Percentiles rank a stretch among this genome's conserved stretches.
Conservation (phyloP, 1,139 yeast species). For the Zygoascus sp. region DNA sequence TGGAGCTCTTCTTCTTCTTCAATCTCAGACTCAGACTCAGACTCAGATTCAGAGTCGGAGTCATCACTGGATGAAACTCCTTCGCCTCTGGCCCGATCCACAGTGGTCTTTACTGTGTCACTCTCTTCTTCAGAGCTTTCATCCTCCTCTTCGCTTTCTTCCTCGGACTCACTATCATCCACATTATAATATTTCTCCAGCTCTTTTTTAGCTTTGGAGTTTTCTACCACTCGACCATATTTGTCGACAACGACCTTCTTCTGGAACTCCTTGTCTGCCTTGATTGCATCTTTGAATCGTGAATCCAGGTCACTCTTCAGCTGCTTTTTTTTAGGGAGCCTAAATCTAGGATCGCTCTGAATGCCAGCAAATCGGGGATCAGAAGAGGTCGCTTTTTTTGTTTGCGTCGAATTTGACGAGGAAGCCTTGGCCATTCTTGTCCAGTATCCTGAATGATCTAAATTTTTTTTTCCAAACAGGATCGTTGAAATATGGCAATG, state of each 20-base stretch:
- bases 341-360: conserved; percentile 86
- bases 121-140: conserved; percentile 27
- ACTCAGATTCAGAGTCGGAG: conserved; percentile 40
- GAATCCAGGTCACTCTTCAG: conserved; percentile 78
- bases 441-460: conserved; percentile 1
- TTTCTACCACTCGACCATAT: conserved; percentile 71
- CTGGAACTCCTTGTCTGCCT: conserved; percentile 58
- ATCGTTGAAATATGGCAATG: background rate
- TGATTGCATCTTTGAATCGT: conserved; percentile 60
- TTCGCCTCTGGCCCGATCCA: conserved; percentile 76
- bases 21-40: conserved; percentile 32
- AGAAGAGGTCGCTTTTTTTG: conserved; percentile 40
- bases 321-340: conserved; percentile 63
- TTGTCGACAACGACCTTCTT: conserved; percentile 68
- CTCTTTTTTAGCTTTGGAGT: conserved; percentile 42
- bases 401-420: background rate
- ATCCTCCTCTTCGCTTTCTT: conserved; percentile 31
- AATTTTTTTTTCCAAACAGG: background rate
- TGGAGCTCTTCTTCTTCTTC: conserved; percentile 30
- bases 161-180: conserved; percentile 39
- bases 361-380: conserved; percentile 79
- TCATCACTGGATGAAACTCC: conserved; percentile 44
- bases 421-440: background rate
- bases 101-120: conserved; percentile 23
- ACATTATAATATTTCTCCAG: conserved; percentile 62